Evolutionary conservation across 139 green algal species (phyloP), one percentile per base, ranked within the genome.

Genomic region (Diplosphaera chodatii): DNA sequence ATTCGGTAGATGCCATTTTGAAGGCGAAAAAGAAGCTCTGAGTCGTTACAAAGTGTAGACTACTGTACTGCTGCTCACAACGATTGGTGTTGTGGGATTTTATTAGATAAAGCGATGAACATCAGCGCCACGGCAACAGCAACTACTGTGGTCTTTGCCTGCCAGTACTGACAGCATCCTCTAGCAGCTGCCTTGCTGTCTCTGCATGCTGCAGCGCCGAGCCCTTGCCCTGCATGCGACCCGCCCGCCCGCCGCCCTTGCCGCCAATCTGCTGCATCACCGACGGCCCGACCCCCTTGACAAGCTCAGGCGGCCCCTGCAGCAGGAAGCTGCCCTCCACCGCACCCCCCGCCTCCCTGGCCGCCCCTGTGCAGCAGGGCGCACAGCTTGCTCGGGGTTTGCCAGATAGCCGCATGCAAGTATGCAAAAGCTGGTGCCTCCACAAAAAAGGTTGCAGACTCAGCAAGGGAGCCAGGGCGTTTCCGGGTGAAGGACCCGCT

Each of bases 211-310:
- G 40, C 16, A 75, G 25, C 2, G 33, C 8, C 4, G 18, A 25
- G 13, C 48, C 70, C 20, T 63, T 69, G 59, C 70, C 70, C 66
- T 75, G 70, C 32, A 64, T 63, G 33, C 59, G 55, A 62, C 70
- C 70, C 23, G 70, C 31, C 30, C 70, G 34, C 0, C 70, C 70
- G 23, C 70, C 70, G 10, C 70, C 70, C 27, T 68, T 75, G 33
- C 70, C 70, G 18, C 62, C 62, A 3, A 75, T 22, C 3, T 23
- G 22, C 25, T 59, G 25, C 10, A 34, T 33, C 37, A 69, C 70
- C 29, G 32, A 6, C 16, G 22, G 31, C n/a, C 70, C 65, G 1
- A 63, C 62, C 3, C 32, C 27, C 25, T 69, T 66, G 32, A 75
- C 33, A 3, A 31, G 1, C 28, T 75, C 70, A 69, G 62, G 56